Evolutionary conservation across 139 green algal genomes (phyloP).

Genomic region (Chlorella sp.): DNA sequence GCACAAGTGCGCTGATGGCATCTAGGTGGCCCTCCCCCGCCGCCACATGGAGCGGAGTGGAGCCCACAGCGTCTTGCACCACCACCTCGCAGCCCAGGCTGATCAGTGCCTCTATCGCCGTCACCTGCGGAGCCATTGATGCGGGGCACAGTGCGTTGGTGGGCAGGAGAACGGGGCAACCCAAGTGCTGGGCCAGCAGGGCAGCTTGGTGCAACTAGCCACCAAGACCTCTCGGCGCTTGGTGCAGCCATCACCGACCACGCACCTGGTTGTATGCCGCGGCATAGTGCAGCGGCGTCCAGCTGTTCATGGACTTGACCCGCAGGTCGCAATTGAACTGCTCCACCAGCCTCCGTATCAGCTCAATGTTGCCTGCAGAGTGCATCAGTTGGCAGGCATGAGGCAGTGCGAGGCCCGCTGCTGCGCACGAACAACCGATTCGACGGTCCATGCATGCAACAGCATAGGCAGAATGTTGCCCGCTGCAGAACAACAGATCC

Average conservation of each 20-base stretch:
- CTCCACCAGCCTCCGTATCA: constrained; percentile 51
- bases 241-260: too few species aligned
- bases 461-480: too few species aligned
- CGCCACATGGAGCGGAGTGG: constrained; percentile 66
- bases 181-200: too few species aligned
- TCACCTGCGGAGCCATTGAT: constrained; percentile 43
- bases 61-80: constrained; percentile 59
- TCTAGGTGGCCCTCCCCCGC: constrained; percentile 69
- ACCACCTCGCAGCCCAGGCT: constrained; percentile 57
- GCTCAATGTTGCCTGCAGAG: constrained; percentile 43
- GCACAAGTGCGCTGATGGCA: constrained; percentile 52
- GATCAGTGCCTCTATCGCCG: constrained; percentile 57
- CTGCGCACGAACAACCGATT: too few species aligned
- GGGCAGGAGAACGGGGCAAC: too few species aligned
- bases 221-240: too few species aligned
- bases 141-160: too few species aligned
- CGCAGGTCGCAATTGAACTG: constrained; percentile 52
- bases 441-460: too few species aligned
- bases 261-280: constrained; percentile 68
- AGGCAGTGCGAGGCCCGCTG: too few species aligned
- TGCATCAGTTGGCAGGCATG: too few species aligned
- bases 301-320: constrained; percentile 62
- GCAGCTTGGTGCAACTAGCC: too few species aligned
- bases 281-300: constrained; percentile 75
- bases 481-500: not conserved